Evolutionary conservation across 2,329 filamentous ascomycete species (phyloP).

Genomic region (Neofusicoccum sp.): DNA sequence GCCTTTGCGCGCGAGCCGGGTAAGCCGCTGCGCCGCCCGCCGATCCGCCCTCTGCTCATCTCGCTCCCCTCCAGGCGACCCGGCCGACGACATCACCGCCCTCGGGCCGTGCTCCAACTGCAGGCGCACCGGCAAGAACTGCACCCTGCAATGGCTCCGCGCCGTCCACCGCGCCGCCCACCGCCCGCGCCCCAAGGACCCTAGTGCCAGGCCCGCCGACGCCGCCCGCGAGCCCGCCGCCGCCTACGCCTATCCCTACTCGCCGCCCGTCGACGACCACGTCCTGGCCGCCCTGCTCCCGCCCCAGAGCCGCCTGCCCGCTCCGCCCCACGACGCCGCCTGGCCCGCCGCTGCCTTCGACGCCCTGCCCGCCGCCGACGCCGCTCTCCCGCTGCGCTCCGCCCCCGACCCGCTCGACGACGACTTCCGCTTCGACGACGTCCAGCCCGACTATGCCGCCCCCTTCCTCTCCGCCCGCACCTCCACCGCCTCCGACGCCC

Average conservation of each 20-base stretch:
- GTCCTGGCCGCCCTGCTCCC: background rate
- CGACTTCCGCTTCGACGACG: conserved; percentile 4
- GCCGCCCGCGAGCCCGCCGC: background rate
- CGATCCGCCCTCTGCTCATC: background rate
- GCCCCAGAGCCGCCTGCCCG: background rate
- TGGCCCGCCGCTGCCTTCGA: conserved; percentile 7
- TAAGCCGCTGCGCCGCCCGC: background rate
- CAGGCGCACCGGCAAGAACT: conserved; percentile 47
- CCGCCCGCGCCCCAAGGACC: conserved; percentile 4
- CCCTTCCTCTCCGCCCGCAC: background rate
- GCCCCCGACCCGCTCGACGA: conserved; percentile 4
- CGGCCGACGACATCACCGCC: conserved; percentile 37
- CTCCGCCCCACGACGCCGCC: background rate
- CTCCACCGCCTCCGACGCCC: background rate
- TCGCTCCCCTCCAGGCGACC: conserved; percentile 21
- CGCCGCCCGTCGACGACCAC: conserved; percentile 10
- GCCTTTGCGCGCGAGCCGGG: conserved; percentile 36
- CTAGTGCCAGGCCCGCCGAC: background rate
- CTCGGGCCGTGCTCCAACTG: conserved; percentile 46
- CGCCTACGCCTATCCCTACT: conserved; percentile 12
- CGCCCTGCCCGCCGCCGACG: too few relatives aligned
- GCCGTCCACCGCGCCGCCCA: conserved; percentile 23
- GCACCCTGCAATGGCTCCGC: conserved; percentile 49
- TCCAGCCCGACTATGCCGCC: conserved; percentile 4
- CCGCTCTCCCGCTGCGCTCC: conserved; percentile 1